These are phyloP conservation scores for Trichophyton equinum DNA, from an alignment of 2,329 filamentous ascomycete species.

Conservation along the genomic window DNA sequence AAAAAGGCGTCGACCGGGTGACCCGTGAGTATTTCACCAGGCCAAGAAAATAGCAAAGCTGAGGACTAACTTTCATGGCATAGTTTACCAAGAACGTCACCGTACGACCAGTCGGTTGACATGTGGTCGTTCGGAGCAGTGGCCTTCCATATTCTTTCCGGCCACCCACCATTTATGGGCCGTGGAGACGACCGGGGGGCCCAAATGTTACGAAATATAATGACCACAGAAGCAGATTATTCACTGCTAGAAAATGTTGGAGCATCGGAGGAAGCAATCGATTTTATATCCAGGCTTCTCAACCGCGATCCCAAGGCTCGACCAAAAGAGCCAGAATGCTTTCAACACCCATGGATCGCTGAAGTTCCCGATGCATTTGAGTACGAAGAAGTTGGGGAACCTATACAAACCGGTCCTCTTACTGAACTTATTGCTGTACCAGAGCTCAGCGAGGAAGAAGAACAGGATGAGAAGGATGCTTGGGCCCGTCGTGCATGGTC, in stretches of 20 bases:
- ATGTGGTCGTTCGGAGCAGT: conserved; percentile 95
- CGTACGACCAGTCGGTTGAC: conserved; percentile 85
- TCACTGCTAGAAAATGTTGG: conserved; percentile 45
- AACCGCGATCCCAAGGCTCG: conserved; percentile 66
- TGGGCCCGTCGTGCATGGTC: no score
- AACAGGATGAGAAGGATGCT: conserved; percentile 25
- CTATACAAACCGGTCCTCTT: conserved; percentile 39
- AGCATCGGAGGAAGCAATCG: conserved; percentile 49
- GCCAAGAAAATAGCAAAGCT: neutral
- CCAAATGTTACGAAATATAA: conserved; percentile 68
- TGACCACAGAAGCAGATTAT: conserved; percentile 60
- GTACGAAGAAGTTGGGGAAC: conserved; percentile 34
- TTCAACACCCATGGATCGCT: conserved; percentile 62
- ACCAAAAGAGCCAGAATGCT: conserved; percentile 58
- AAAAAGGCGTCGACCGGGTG: conserved; percentile 47
- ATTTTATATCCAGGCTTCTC: conserved; percentile 68
- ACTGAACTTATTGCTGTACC: conserved; percentile 28
- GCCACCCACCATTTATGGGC: conserved; percentile 67
- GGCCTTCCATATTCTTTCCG: conserved; percentile 73
- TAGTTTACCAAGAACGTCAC: conserved; percentile 39
- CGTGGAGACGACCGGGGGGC: conserved; percentile 62
- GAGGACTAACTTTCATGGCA: conserved; percentile 16
- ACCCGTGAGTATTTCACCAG: conserved; percentile 26
- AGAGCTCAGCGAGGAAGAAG: conserved; percentile 29
- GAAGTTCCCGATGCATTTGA: conserved; percentile 44